Percentiles rank a stretch among this genome's conserved stretches.
Evolutionary conservation across 129 eudicot species (phyloP).

Genomic region (Silybum marianum): DNA sequence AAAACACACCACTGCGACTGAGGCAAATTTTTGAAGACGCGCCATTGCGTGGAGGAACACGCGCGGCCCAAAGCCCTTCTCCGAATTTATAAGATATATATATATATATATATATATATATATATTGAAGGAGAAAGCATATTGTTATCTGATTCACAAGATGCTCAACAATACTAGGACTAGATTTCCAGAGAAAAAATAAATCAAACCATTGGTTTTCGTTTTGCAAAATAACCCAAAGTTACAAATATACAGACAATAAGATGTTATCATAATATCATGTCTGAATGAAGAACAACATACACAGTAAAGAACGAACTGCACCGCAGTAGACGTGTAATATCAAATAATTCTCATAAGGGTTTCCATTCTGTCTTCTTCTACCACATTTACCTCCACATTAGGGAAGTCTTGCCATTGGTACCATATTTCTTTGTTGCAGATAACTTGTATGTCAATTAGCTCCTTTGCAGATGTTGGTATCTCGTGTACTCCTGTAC

Average conservation of each 20-base stretch:
- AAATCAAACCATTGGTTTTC: neutral
- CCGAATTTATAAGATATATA: too few relatives aligned
- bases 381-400: slow-evolving; percentile 7
- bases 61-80: too few relatives aligned
- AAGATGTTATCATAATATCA: neutral
- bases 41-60: too few relatives aligned
- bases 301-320: neutral
- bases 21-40: too few relatives aligned
- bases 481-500: slow-evolving; percentile 12
- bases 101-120: too few relatives aligned
- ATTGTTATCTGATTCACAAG: neutral
- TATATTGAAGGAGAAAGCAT: too few relatives aligned
- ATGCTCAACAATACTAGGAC: neutral
- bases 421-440: slow-evolving; percentile 11
- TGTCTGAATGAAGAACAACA: neutral
- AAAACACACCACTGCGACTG: too few relatives aligned
- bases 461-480: slow-evolving; percentile 2
- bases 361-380: slow-evolving; percentile 4
- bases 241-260: neutral
- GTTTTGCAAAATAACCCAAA: neutral
- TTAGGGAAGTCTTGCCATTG: neutral
- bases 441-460: neutral
- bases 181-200: neutral
- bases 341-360: neutral
- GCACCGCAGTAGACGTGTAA: neutral